Conservation (phyloP, 176 grass and related monocot species). For the Aegilops tauschii region DNA sequence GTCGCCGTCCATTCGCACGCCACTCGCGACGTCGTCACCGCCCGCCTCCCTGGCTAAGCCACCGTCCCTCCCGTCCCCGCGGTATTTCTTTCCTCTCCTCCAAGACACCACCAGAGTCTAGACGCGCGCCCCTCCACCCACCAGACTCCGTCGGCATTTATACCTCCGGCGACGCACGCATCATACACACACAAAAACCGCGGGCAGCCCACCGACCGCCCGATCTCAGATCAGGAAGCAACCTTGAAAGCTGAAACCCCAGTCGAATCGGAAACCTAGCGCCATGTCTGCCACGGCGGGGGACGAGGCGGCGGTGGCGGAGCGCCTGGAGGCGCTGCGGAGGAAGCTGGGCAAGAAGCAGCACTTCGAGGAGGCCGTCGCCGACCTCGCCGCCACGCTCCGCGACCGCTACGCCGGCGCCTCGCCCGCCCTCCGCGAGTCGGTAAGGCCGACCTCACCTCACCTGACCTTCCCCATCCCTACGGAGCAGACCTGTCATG, state of each 20-base stretch:
- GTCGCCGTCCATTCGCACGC: neutral
- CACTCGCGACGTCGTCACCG: neutral
- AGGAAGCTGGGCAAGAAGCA: slow-evolving; percentile 78
- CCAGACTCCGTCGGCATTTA: slow-evolving; percentile 8
- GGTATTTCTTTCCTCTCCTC: slow-evolving; percentile 14
- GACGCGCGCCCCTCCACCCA: neutral
- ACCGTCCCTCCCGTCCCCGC: slow-evolving; percentile 5
- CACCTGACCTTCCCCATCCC: neutral
- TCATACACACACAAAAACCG: neutral
- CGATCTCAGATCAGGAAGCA: neutral
- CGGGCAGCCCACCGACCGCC: neutral
- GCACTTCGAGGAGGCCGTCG: slow-evolving; percentile 74
- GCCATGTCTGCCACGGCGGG: slow-evolving; percentile 29
- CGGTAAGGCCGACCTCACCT: slow-evolving; percentile 34
- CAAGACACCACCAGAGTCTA: neutral
- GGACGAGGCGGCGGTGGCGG: slow-evolving; percentile 44
- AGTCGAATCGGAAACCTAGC: neutral
- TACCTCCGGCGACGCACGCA: slow-evolving; percentile 29
- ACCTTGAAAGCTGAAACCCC: neutral
- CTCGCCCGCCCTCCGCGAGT: slow-evolving; percentile 59
- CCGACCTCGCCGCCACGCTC: slow-evolving; percentile 48
- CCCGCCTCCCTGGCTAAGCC: neutral
- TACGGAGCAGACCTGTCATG: neutral
- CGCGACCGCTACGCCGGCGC: slow-evolving; percentile 48
- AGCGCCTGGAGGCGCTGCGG: slow-evolving; percentile 65